These are phyloP conservation scores for Hymenochaete sp. DNA, from an alignment of 1,284 basidiomycete species.

Conservation along the genomic window DNA sequence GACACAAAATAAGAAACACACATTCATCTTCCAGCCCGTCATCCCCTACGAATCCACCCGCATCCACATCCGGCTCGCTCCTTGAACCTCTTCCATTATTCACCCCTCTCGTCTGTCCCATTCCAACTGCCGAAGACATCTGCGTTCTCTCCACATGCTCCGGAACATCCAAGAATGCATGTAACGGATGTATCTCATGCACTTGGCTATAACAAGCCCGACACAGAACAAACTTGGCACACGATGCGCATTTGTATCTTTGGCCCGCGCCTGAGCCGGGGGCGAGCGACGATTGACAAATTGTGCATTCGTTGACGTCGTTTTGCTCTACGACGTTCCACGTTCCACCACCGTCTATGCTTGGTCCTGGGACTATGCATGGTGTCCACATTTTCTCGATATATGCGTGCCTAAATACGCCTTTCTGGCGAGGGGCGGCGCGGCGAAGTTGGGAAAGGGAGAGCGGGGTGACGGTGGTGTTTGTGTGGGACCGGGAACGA, in stretches of 20 bases:
- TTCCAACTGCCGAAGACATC: no score
- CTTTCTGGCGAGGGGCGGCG: conserved; percentile 58
- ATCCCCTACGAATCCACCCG: conserved; percentile 22
- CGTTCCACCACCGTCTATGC: conserved; percentile 55
- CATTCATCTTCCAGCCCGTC: conserved; percentile 52
- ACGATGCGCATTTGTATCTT: conserved; percentile 80
- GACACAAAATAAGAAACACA: conserved; percentile 29
- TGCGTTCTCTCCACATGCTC: no score
- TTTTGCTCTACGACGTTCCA: conserved; percentile 86
- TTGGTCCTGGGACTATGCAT: no score
- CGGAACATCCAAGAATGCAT: conserved; percentile 75
- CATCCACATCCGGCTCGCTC: conserved; percentile 33
- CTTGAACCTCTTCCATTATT: conserved; percentile 31
- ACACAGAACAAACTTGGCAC: conserved; percentile 72
- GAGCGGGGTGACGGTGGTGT: no score
- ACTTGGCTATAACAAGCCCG: conserved; percentile 69
- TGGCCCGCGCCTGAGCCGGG: no score
- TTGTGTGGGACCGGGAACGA: no score
- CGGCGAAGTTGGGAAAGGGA: conserved; percentile 39
- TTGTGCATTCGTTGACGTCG: conserved; percentile 66
- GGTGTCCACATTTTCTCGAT: conserved; percentile 82
- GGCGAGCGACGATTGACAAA: conserved; percentile 55
- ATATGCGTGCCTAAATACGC: conserved; percentile 73
- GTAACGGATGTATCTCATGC: conserved; percentile 81
- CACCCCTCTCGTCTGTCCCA: no score